phyloP scores from a whole-genome alignment of 2,329 filamentous ascomycete genomes.

The Aspergillus sp. region DNA sequence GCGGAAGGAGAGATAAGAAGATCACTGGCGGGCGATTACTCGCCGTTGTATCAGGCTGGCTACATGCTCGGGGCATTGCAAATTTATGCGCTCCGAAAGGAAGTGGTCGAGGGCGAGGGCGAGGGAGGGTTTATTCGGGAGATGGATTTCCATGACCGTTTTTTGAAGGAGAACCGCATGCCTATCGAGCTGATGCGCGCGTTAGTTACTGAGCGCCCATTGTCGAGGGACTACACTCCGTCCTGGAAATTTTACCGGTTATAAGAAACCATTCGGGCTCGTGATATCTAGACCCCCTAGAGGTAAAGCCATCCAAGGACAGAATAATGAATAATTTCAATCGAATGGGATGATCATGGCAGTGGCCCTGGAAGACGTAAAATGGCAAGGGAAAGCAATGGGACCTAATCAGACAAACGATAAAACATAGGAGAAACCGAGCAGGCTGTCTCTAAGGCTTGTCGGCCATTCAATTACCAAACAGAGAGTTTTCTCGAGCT shows the following conservation, averaged over 20 bases:
- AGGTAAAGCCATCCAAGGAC: no score
- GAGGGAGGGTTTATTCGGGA: slow-evolving; percentile 40
- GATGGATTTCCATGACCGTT: slow-evolving; percentile 57
- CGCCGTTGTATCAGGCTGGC: slow-evolving; percentile 59
- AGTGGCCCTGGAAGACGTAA: no score
- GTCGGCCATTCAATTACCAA: no score
- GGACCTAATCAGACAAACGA: no score
- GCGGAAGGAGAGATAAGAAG: slow-evolving; percentile 62
- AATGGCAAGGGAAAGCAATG: no score
- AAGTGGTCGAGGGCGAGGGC: slow-evolving; percentile 42
- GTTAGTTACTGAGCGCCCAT: slow-evolving; percentile 31
- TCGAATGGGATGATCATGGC: no score
- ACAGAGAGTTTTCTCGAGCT: no score
- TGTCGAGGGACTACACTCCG: not conserved
- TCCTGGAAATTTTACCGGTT: not conserved
- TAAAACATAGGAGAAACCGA: no score
- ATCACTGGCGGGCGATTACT: slow-evolving; percentile 57
- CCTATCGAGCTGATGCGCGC: slow-evolving; percentile 38
- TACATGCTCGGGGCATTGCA: slow-evolving; percentile 63
- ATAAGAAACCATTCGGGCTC: not conserved
- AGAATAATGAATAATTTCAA: no score
- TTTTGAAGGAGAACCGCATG: slow-evolving; percentile 50
- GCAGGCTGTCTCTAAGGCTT: no score
- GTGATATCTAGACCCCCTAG: no score
- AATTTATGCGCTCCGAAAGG: slow-evolving; percentile 51